Percentiles rank a stretch among this genome's conserved stretches.
Conservation (phyloP, 164 flowering plant genomes). For the Pachysandra terminalis region DNA sequence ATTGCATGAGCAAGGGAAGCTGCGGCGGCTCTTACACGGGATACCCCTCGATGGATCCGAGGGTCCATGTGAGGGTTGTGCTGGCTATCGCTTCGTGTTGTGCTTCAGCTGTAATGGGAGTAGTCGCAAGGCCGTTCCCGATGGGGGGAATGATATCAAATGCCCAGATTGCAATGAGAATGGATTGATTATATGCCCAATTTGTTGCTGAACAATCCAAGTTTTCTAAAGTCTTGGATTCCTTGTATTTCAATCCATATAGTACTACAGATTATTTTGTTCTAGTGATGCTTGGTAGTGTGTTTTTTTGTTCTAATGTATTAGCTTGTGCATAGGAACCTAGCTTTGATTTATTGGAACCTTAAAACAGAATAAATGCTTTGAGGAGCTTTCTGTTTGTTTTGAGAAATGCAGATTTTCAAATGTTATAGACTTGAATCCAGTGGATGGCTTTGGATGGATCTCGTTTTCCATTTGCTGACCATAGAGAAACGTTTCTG, state of each 20-base stretch:
- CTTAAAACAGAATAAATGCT: not conserved
- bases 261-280: slow-evolving; percentile 7
- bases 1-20: slow-evolving; percentile 76
- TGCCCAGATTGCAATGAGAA: slow-evolving; percentile 78
- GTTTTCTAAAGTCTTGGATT: too few species aligned
- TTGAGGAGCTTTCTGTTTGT: not conserved
- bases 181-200: slow-evolving; percentile 67
- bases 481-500: too few species aligned
- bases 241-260: not conserved
- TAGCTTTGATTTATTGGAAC: not conserved
- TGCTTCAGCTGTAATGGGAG: slow-evolving; percentile 76
- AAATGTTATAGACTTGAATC: not conserved
- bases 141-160: slow-evolving; percentile 24
- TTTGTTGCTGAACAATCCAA: slow-evolving; percentile 40
- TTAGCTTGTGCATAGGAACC: not conserved
- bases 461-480: too few species aligned
- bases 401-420: not conserved
- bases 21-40: slow-evolving; percentile 54
- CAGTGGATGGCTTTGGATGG: too few species aligned
- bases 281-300: not conserved
- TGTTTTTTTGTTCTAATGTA: not conserved
- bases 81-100: slow-evolving; percentile 47
- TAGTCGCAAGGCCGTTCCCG: slow-evolving; percentile 42
- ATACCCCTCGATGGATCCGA: slow-evolving; percentile 27
- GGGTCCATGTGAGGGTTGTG: slow-evolving; percentile 46